Evolutionary conservation across 169 alveolate species (phyloP).

Genomic region (Plasmodium gonderi): DNA sequence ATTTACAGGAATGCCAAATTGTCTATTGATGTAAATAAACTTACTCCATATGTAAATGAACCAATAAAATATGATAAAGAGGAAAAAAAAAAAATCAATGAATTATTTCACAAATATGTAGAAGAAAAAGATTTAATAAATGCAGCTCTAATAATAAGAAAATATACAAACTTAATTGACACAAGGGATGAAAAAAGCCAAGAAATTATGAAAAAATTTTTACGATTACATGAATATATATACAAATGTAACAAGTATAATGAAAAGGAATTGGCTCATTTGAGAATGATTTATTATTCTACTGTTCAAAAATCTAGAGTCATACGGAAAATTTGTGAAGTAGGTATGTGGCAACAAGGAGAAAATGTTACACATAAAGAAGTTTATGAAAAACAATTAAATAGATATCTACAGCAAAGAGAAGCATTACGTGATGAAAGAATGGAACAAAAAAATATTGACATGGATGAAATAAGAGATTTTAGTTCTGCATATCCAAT

Average conservation of each 20-base stretch:
- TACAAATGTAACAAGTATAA: slow-evolving; percentile 79
- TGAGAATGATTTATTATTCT: slow-evolving; percentile 81
- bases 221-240: slow-evolving; percentile 77
- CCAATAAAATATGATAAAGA: slow-evolving; percentile 83
- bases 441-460: slow-evolving; percentile 77
- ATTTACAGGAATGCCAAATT: slow-evolving; percentile 26
- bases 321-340: slow-evolving; percentile 75
- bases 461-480: slow-evolving; percentile 83
- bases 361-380: slow-evolving; percentile 83
- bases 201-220: slow-evolving; percentile 73
- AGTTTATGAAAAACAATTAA: slow-evolving; percentile 81
- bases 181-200: slow-evolving; percentile 39
- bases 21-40: slow-evolving; percentile 77
- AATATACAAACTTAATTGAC: slow-evolving; percentile 73
- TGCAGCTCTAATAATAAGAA: slow-evolving; percentile 78
- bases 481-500: slow-evolving; percentile 81
- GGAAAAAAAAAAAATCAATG: slow-evolving; percentile 75
- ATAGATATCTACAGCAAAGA: slow-evolving; percentile 69
- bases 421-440: slow-evolving; percentile 76
- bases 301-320: slow-evolving; percentile 81
- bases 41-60: slow-evolving; percentile 82
- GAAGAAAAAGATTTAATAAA: slow-evolving; percentile 82
- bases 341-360: slow-evolving; percentile 76
- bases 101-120: slow-evolving; percentile 80
- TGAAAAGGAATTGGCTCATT: slow-evolving; percentile 67